phyloP scores from a whole-genome alignment of 1,284 basidiomycete genomes.

The Ustilago trichophora region DNA sequence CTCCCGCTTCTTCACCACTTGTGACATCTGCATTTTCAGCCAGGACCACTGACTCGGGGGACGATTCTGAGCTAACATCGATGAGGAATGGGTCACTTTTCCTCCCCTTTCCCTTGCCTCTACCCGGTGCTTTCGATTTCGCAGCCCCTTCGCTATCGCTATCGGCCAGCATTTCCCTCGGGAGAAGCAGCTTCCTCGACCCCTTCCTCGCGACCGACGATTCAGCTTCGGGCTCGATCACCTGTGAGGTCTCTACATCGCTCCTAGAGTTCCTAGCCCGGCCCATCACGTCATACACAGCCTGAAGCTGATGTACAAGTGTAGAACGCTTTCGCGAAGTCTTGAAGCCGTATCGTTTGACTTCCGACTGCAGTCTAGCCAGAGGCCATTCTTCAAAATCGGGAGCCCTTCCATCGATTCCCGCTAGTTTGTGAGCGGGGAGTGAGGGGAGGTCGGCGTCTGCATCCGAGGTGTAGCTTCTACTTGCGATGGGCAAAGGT shows the following conservation, averaged over 20 bases:
- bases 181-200: no score
- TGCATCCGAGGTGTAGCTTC: no score
- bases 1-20: slow-evolving; percentile 7
- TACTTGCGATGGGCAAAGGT: no score
- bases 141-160: no score
- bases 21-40: not conserved
- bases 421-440: no score
- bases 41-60: not conserved
- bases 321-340: slow-evolving; percentile 21
- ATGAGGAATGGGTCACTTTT: slow-evolving; percentile 39
- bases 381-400: slow-evolving; percentile 32
- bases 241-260: no score
- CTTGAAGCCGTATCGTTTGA: slow-evolving; percentile 45
- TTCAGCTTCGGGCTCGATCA: no score
- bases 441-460: no score
- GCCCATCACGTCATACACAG: slow-evolving; percentile 23
- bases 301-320: slow-evolving; percentile 32
- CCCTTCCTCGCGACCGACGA: no score
- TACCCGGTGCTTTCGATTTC: not conserved
- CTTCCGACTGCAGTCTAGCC: slow-evolving; percentile 22
- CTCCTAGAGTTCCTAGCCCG: no score
- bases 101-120: slow-evolving; percentile 13
- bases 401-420: no score
- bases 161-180: no score
- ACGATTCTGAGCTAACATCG: slow-evolving; percentile 12